Conservation (phyloP, 2,329 filamentous ascomycete genomes). For the Pyricularia sp. region DNA sequence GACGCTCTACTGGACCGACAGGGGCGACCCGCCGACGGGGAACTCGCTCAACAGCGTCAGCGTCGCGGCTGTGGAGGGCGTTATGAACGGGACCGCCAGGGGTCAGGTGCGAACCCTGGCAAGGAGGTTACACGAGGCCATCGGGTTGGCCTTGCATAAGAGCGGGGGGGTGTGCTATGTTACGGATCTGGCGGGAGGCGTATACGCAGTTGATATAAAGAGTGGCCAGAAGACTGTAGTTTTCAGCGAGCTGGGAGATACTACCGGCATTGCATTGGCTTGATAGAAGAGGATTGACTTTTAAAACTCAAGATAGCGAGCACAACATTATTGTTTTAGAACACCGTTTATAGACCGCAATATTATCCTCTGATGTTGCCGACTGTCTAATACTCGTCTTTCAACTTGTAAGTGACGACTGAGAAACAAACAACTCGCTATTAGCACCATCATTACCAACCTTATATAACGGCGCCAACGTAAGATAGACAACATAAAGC, state of each 20-base stretch:
- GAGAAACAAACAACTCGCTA: neutral
- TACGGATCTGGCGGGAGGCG: neutral
- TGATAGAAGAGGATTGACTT: neutral
- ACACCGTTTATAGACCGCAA: neutral
- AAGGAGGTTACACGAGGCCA: neutral
- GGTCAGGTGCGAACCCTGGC: neutral
- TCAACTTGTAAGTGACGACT: neutral
- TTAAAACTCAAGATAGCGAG: neutral
- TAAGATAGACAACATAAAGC: neutral
- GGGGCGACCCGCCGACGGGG: constrained; percentile 45
- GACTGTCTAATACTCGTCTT: neutral
- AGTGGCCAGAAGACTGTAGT: neutral
- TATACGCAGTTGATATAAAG: neutral
- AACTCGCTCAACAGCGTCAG: constrained; percentile 38
- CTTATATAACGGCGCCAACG: neutral
- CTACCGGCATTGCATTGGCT: neutral
- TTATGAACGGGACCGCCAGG: neutral
- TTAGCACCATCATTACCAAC: neutral
- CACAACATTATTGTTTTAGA: neutral
- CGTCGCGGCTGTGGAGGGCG: neutral
- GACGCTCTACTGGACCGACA: constrained; percentile 50
- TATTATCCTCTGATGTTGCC: neutral
- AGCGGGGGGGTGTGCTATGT: neutral
- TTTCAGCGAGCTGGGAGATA: neutral
- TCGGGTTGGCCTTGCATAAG: neutral